Evolutionary conservation across 2,329 filamentous ascomycete species (phyloP).

Genomic region (Cytospora paraplurivora): DNA sequence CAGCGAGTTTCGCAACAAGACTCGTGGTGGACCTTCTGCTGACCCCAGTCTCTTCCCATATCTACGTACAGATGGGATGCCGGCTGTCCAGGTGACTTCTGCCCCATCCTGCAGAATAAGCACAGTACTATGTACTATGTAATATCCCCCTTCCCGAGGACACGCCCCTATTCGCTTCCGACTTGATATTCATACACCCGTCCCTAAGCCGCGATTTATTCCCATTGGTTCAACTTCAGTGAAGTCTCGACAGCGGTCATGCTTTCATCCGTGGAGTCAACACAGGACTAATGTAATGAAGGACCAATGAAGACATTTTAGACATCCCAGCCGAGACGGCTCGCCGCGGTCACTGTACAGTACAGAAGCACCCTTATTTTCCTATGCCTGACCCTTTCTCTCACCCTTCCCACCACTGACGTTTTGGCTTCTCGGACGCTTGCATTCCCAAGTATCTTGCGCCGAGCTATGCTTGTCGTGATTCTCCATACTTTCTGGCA

Average conservation of each 20-base stretch:
- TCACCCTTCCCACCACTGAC: conserved; percentile 27
- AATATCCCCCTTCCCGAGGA: conserved; percentile 25
- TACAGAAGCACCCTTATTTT: conserved; percentile 29
- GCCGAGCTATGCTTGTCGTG: conserved; percentile 13
- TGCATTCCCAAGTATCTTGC: conserved; percentile 17
- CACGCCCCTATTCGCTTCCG: conserved; percentile 12
- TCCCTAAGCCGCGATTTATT: conserved; percentile 29
- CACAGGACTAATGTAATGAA: conserved; percentile 48
- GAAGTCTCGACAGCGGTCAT: conserved; percentile 52
- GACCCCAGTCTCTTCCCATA: conserved; percentile 6
- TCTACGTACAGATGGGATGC: conserved; percentile 6
- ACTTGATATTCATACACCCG: conserved; percentile 28
- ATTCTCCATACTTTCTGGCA: conserved; percentile 15
- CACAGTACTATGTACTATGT: background rate
- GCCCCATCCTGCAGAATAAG: conserved; percentile 16
- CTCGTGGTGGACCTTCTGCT: conserved; percentile 25
- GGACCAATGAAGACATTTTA: conserved; percentile 45
- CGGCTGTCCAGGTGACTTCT: conserved; percentile 6
- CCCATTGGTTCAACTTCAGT: conserved; percentile 44
- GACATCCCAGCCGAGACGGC: conserved; percentile 46
- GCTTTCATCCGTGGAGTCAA: conserved; percentile 52
- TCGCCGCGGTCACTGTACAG: conserved; percentile 34
- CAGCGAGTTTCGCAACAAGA: conserved; percentile 32
- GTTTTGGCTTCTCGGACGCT: conserved; percentile 20
- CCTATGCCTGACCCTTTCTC: conserved; percentile 35